phyloP scores from a whole-genome alignment of 176 grass and related monocot species.

The Aegilops bicornis region DNA sequence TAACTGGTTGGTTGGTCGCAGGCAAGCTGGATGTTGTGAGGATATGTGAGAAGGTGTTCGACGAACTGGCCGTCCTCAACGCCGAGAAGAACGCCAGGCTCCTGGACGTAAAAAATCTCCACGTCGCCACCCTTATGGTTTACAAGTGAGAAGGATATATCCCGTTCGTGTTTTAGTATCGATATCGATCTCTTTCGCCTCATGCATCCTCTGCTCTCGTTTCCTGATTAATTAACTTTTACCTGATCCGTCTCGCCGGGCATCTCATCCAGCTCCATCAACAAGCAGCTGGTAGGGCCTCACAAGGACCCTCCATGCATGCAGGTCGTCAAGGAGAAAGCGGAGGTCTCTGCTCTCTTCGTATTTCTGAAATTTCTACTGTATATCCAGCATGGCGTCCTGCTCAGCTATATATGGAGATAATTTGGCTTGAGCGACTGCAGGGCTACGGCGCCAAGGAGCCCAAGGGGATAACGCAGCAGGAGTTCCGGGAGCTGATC shows the following conservation, averaged over 20 bases:
- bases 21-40: slow-evolving; percentile 50
- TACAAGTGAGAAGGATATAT: slow-evolving; percentile 50
- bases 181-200: background rate
- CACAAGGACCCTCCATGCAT: slow-evolving; percentile 73
- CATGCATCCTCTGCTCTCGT: no score
- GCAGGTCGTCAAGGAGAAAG: background rate
- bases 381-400: background rate
- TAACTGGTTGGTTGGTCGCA: background rate
- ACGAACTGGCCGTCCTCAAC: slow-evolving; percentile 20
- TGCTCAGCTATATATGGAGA: background rate
- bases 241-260: background rate
- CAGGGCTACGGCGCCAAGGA: slow-evolving; percentile 12
- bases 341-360: slow-evolving; percentile 28
- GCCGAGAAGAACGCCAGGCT: background rate
- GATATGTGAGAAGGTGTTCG: slow-evolving; percentile 62
- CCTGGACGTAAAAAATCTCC: slow-evolving; percentile 43
- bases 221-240: background rate
- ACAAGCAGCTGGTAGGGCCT: slow-evolving; percentile 59
- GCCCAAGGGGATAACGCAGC: background rate
- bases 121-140: slow-evolving; percentile 65
- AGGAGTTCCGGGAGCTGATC: slow-evolving; percentile 53
- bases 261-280: slow-evolving; percentile 49
- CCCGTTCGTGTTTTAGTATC: background rate
- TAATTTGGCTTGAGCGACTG: background rate
- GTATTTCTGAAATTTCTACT: background rate